Conservation (phyloP, 371 early-diverging fungal species). For the Lichtheimia hyalospora region DNA sequence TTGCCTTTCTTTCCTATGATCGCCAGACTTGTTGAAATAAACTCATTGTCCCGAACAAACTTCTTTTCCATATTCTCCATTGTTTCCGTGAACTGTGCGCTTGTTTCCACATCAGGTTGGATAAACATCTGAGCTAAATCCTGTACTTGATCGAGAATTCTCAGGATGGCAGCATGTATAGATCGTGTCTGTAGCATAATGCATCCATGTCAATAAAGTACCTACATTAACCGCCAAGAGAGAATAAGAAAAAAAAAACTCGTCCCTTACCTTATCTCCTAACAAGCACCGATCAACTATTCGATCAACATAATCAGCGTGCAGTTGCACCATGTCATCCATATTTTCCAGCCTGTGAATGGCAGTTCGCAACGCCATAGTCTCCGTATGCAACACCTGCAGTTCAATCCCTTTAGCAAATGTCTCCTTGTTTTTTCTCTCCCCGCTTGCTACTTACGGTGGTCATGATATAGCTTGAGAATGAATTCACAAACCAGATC, state of each 20-base stretch:
- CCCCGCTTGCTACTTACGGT: slow-evolving; percentile 26
- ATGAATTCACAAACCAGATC: slow-evolving; percentile 51
- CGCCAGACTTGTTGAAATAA: slow-evolving; percentile 34
- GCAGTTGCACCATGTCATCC: slow-evolving; percentile 23
- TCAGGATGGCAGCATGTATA: slow-evolving; percentile 31
- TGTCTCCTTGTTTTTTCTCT: too few species aligned
- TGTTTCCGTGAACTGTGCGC: not conserved
- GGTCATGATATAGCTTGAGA: slow-evolving; percentile 52
- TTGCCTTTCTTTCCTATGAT: slow-evolving; percentile 39
- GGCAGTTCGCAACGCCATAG: slow-evolving; percentile 6
- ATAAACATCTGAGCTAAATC: slow-evolving; percentile 21
- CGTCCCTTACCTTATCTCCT: slow-evolving; percentile 34
- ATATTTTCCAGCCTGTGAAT: slow-evolving; percentile 7
- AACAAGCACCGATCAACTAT: slow-evolving; percentile 48
- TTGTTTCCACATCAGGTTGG: not conserved
- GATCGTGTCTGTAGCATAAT: slow-evolving; percentile 19
- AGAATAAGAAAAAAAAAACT: too few species aligned
- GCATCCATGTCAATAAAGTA: not conserved
- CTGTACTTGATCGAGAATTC: slow-evolving; percentile 37
- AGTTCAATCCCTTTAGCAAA: slow-evolving; percentile 1
- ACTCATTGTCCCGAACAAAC: slow-evolving; percentile 34
- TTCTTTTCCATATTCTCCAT: slow-evolving; percentile 32
- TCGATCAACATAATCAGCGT: slow-evolving; percentile 29
- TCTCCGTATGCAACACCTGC: slow-evolving; percentile 38
- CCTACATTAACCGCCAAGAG: not conserved